Evolutionary conservation across 2,329 filamentous ascomycete genomes (phyloP), one percentile per base, ranked within the genome.

Genomic region (Phoma sp.): DNA sequence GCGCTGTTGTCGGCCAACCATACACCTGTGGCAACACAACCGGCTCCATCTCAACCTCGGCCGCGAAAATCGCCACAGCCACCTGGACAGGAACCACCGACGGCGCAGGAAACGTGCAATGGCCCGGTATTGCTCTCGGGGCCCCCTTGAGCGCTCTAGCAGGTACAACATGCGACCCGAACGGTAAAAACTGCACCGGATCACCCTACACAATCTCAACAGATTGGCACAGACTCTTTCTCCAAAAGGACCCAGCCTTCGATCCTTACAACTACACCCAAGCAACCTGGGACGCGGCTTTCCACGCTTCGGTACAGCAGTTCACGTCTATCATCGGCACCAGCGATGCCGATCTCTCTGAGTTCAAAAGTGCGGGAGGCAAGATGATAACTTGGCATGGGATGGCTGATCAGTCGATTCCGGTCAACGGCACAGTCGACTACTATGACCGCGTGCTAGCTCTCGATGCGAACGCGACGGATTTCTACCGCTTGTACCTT

Each of bases 311-410:
- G 2, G 43, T 59, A 4, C 56, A 53, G n/a, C 45, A 66, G 31
- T 65, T 55, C 47, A 48, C 50, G 2, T 63, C 57, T 0, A 54
- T 65, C 21, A 57, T 65, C 17, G 58, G 57, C 7, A 62, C 59
- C 0, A 46, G 33, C n/a, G 39, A 57, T 9, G 43, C 62, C 1
- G 60, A 70, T 41, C 60, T 72, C 2, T 54, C 53, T 3, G 52
- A 56, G 4, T 72, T 66, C 50, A 57, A 57, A 7, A 50, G 39
- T 1, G n/a, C 43, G 2, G 67, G 67, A 2, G 64, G 61, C 1
- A 72, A 67, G 31, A 50, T 72, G 24, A 51, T 70, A 9, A 68
- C 58, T 0, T 69, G 52, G 35, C 67, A 72, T 29, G 68, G 69
- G 17, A 40, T 60, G 22, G 57, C 56, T 6, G 61, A 65, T 22